phyloP scores from a whole-genome alignment of 2,329 filamentous ascomycete genomes.

The Zymoseptoria passerinii region DNA sequence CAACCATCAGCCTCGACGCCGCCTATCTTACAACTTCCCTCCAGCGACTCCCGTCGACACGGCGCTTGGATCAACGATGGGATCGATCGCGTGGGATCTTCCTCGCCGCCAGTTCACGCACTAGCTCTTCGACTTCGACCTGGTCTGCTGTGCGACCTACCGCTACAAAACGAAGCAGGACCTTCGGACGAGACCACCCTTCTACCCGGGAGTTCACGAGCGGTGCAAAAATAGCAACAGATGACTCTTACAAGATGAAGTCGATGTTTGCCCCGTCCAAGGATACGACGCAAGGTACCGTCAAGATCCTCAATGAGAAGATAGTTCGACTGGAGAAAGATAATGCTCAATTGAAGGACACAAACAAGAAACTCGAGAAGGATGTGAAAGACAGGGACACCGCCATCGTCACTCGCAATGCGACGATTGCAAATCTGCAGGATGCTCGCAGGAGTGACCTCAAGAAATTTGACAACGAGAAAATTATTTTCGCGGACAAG shows the following conservation, averaged over 20 bases:
- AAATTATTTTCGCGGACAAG: not conserved
- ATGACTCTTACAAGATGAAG: not conserved
- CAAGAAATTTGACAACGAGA: not conserved
- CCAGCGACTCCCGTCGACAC: slow-evolving; percentile 19
- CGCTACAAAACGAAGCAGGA: not conserved
- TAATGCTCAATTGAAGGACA: not conserved
- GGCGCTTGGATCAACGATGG: slow-evolving; percentile 23
- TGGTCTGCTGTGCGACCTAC: not conserved
- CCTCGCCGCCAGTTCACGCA: slow-evolving; percentile 6
- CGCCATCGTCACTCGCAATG: not conserved
- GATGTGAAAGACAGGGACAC: not conserved
- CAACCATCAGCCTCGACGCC: not conserved
- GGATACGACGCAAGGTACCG: not conserved
- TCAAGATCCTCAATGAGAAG: not conserved
- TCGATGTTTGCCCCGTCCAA: not conserved
- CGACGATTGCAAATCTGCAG: not conserved
- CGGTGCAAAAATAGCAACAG: not conserved
- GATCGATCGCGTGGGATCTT: slow-evolving; percentile 24
- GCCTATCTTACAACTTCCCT: not conserved
- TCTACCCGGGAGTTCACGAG: not conserved
- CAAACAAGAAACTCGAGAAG: not conserved
- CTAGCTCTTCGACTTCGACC: not conserved
- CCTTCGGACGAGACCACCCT: not conserved
- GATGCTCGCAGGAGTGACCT: not conserved
- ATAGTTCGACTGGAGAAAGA: not conserved